Evolutionary conservation across 164 flowering plant species (phyloP).

Genomic region (Buxus sempervirens): DNA sequence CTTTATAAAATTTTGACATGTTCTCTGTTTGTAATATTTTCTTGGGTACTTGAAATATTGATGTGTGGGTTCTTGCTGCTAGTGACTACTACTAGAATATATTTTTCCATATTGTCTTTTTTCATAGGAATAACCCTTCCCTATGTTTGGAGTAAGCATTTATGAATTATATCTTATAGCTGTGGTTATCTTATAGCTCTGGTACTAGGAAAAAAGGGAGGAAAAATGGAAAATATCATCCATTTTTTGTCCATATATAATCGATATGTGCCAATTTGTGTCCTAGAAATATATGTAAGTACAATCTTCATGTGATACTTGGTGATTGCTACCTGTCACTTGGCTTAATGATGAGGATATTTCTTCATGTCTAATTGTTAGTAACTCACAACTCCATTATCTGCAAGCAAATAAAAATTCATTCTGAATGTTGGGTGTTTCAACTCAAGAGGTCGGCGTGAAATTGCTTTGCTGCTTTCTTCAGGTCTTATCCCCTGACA

Average conservation of each 20-base stretch:
- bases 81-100: no score
- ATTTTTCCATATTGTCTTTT: no score
- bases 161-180: no score
- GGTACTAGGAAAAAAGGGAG: no score
- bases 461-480: constrained; percentile 5
- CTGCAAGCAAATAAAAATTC: not conserved
- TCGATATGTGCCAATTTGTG: no score
- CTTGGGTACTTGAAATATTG: not conserved
- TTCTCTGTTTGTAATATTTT: not conserved
- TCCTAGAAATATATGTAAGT: not conserved
- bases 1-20: no score
- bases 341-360: not conserved
- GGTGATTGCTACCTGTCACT: not conserved
- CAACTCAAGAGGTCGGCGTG: not conserved
- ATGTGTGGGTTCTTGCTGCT: not conserved
- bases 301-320: not conserved
- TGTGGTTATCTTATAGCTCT: no score
- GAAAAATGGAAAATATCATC: no score
- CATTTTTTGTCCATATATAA: no score
- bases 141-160: no score
- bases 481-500: constrained; percentile 87
- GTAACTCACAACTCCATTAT: not conserved
- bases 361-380: not conserved
- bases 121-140: no score
- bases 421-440: not conserved